A percentile compares a stretch with the other conserved stretches of the same genome.
Evolutionary conservation across 23 red algal species (phyloP).

Genomic region (Porphyridium purpureum): DNA sequence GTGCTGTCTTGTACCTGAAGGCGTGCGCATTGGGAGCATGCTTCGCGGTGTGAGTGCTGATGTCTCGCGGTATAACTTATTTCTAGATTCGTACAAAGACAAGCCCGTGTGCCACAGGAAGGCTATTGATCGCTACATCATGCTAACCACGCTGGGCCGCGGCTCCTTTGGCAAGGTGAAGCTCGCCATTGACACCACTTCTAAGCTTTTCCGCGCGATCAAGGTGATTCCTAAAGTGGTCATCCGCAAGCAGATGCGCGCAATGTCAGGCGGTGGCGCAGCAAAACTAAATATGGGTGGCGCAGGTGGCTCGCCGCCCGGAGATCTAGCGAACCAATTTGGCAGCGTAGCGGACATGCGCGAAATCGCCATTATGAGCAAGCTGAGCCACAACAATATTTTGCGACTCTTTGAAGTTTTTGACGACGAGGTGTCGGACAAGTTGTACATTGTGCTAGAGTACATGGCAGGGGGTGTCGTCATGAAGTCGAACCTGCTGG

Average conservation of each 20-base stretch:
- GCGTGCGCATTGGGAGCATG: conserved; percentile 12
- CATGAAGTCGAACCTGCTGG: conserved; percentile 38
- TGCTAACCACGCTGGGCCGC: conserved; percentile 44
- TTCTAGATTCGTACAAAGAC: conserved; percentile 27
- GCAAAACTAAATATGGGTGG: background rate
- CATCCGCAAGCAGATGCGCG: conserved; percentile 21
- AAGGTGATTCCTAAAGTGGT: conserved; percentile 50
- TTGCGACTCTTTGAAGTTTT: conserved; percentile 34
- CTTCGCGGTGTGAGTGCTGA: conserved; percentile 7
- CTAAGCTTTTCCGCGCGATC: conserved; percentile 38
- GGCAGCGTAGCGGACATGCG: conserved; percentile 13
- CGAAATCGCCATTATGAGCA: conserved; percentile 61
- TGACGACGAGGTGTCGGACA: conserved; percentile 26
- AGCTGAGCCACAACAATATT: conserved; percentile 41
- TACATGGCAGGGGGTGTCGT: conserved; percentile 42
- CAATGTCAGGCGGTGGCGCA: conserved; percentile 2
- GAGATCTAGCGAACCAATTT: background rate
- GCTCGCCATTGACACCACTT: conserved; percentile 14
- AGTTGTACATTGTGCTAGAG: conserved; percentile 78
- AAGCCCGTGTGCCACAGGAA: conserved; percentile 16
- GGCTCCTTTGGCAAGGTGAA: conserved; percentile 78
- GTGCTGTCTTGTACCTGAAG: conserved; percentile 24
- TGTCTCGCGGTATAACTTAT: conserved; percentile 23
- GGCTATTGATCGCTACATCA: conserved; percentile 15
- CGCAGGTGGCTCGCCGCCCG: background rate